phyloP scores from a whole-genome alignment of 1,139 yeast genomes.

The Hansenula sp. region DNA sequence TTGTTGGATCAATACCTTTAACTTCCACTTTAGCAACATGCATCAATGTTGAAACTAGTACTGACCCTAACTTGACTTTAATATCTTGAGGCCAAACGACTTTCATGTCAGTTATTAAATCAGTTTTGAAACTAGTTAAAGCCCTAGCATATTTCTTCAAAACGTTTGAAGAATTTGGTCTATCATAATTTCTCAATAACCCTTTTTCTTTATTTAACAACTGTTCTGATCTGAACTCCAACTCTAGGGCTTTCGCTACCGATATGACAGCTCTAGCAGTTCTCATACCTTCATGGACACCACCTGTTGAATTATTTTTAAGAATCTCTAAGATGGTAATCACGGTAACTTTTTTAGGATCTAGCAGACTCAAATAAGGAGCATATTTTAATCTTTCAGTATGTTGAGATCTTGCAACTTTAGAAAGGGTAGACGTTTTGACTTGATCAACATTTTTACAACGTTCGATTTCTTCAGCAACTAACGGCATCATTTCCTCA shows the following conservation, averaged over 20 bases:
- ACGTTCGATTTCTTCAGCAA: conserved; percentile 58
- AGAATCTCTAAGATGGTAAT: conserved; percentile 80
- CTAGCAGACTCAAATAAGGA: conserved; percentile 68
- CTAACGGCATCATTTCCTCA: conserved; percentile 61
- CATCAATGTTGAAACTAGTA: conserved; percentile 67
- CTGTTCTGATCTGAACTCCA: conserved; percentile 73
- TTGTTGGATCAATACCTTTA: conserved; percentile 71
- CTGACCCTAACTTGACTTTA: conserved; percentile 80
- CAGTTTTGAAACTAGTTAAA: conserved; percentile 27
- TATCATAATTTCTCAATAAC: conserved; percentile 35
- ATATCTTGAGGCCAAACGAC: conserved; percentile 63
- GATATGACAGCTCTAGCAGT: conserved; percentile 78
- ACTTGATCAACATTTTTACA: conserved; percentile 38
- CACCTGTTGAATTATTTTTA: conserved; percentile 72
- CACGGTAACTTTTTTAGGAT: conserved; percentile 79
- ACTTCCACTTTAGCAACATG: conserved; percentile 83
- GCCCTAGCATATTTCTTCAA: conserved; percentile 31
- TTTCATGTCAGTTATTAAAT: conserved; percentile 30
- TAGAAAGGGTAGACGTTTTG: conserved; percentile 16
- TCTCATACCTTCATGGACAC: conserved; percentile 79
- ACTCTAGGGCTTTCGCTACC: conserved; percentile 81
- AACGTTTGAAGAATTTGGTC: conserved; percentile 22
- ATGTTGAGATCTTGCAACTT: conserved; percentile 25
- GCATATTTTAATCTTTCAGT: conserved; percentile 66
- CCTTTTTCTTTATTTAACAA: conserved; percentile 56